Base-by-base conservation (phyloP, 768 basidiomycete species). In the Phanerodontia chrysosporium region DNA sequence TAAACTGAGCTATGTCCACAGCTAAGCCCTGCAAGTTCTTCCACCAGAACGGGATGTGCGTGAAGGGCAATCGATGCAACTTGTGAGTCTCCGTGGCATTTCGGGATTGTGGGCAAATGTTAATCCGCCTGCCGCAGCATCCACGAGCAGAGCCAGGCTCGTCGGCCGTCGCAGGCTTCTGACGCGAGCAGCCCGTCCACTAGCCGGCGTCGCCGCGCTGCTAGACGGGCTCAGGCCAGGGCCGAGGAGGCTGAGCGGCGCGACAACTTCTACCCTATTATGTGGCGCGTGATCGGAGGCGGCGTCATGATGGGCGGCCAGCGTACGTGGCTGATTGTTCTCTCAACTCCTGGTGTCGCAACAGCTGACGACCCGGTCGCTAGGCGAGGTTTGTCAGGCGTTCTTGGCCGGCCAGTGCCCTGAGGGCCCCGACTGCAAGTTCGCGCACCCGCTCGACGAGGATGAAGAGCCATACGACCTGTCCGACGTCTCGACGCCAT, bases 271-370 rank as follows among this genome's bases (percentile, higher is more conserved):
- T 85, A 82, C 63, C 87, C 87, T 27, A 77, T 90, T 48, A 78
- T 80, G 3, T 90, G 89, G 89, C 79, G 89, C 45, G 87, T 90
- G 13, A 86, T 90, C 52, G 87, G 89, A 0, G 89, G 89, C 14
- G 89, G 89, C 2, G 89, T 90, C n/a, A 77, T 81, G 70, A 78
- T 90, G 77, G 80, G 78, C 60, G 82, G 71, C 13, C 62, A 54
- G 35, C 64, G 72, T 70, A 57, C 42, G 69, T 60, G 46, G 16
- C 39, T 9, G 25, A 22, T 14, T 18, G 10, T 28, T 12, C 39
- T 51, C 18, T 32, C 55, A 39, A 21, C 8, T 29, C n/a, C 28
- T 13, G n/a, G n/a, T n/a, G 25, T 46, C 12, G 51, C 7, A 10
- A 29, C 10, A 35, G 56, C 46, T 59, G 21, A 29, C 24, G 8